Evolutionary conservation across 495 filamentous ascomycete species (phyloP), one percentile per base, ranked within the genome.

Genomic region (Beverwykella pulmonaria): DNA sequence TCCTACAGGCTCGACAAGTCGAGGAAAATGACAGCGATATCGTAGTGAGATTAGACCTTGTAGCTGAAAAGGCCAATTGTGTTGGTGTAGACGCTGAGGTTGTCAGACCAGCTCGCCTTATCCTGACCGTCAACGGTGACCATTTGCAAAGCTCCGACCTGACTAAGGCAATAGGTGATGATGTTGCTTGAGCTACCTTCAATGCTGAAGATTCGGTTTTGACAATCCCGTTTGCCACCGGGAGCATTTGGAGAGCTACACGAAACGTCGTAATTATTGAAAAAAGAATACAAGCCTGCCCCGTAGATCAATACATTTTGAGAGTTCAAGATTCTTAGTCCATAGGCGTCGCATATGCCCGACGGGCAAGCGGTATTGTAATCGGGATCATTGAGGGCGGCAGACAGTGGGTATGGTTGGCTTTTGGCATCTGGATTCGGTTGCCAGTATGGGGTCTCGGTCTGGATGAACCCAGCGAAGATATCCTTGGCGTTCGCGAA

Each of bases 381-480:
- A 70, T 86, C 83, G 0, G 93, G 93, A 72, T 98, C 93, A 65
- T 81, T 82, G 77, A 86, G 77, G 0, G 83, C 81, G 79, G 89
- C 92, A 5, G 90, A 88, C 22, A 88, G 81, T 1, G 92, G 85
- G 65, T 84, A 82, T 0, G 93, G 93, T 81, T 97, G 96, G 71
- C 85, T 82, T 77, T 95, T 92, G 81, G 87, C 92, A 80, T 98
- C 64, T 7, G 69, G 69, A 4, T 41, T 60, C 10, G 69, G 69
- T 27, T 68, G 64, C 54, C 41, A 65, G 61, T 71, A 77, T 14
- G 93, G 90, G 0, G 93, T 96, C 75, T 98, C 93, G 20, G 91
- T 88, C 78, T 98, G 93, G 69, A 96, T 93, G 39, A 91, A 78
- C 1, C 86, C 89, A 80, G 93, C 89, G 78, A 90, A 97, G 67